Evolutionary conservation across 1,284 basidiomycete species (phyloP).

Genomic region (Sporisorium exsertum): DNA sequence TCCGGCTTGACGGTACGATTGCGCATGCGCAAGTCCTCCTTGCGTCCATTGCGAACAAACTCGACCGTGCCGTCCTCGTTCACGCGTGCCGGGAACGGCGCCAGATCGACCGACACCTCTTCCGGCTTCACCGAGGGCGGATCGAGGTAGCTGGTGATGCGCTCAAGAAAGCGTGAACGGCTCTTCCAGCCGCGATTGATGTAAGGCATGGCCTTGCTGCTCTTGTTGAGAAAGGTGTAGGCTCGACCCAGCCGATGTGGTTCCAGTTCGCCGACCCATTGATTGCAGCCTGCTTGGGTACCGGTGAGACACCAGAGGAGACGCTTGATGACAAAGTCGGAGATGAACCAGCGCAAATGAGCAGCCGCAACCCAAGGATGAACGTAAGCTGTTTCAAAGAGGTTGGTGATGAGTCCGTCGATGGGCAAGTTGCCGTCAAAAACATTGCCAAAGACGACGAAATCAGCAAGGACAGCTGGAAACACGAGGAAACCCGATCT

Average conservation of each 20-base stretch:
- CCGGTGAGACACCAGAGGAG: slow-evolving; percentile 77
- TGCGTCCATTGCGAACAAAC: slow-evolving; percentile 71
- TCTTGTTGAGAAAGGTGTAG: slow-evolving; percentile 71
- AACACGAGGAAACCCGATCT: slow-evolving; percentile 74
- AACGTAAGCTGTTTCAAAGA: slow-evolving; percentile 75
- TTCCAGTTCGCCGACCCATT: slow-evolving; percentile 77
- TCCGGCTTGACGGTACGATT: slow-evolving; percentile 72
- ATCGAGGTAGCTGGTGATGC: slow-evolving; percentile 55
- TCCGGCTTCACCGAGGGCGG: slow-evolving; percentile 74
- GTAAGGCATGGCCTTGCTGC: slow-evolving; percentile 65
- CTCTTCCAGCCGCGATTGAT: slow-evolving; percentile 72
- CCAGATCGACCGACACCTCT: slow-evolving; percentile 75
- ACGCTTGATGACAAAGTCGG: slow-evolving; percentile 76
- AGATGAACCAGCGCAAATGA: slow-evolving; percentile 77
- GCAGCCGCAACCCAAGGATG: slow-evolving; percentile 71
- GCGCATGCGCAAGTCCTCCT: slow-evolving; percentile 73
- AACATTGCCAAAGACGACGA: slow-evolving; percentile 74
- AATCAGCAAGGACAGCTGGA: slow-evolving; percentile 77
- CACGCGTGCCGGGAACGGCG: slow-evolving; percentile 75
- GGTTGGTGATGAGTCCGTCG: slow-evolving; percentile 75
- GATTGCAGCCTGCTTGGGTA: slow-evolving; percentile 76
- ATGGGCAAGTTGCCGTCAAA: slow-evolving; percentile 75
- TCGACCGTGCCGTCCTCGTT: slow-evolving; percentile 72
- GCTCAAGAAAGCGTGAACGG: slow-evolving; percentile 69
- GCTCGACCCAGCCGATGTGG: slow-evolving; percentile 75